phyloP scores from a whole-genome alignment of 2,329 filamentous ascomycete genomes.

The Colletotrichum liaoningense region DNA sequence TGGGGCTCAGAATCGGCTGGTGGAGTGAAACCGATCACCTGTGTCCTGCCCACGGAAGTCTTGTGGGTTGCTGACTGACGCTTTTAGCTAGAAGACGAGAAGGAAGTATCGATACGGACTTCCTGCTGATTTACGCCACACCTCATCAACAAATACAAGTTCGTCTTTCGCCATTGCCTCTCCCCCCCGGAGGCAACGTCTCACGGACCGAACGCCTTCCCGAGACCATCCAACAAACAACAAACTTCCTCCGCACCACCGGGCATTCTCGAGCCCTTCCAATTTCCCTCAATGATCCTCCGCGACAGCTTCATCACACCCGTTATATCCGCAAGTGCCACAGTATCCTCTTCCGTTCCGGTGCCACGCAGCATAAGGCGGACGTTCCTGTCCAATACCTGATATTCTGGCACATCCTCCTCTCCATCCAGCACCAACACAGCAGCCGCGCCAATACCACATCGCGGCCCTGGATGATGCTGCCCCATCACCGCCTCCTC shows the following conservation, averaged over 20 bases:
- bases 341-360: not conserved
- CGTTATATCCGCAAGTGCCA: not conserved
- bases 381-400: not conserved
- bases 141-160: not conserved
- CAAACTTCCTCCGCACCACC: not conserved
- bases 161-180: not conserved
- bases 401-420: not conserved
- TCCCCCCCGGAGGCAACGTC: not conserved
- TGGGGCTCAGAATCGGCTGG: too few relatives aligned
- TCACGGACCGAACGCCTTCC: not conserved
- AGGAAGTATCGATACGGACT: too few relatives aligned
- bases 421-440: not conserved
- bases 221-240: not conserved
- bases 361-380: not conserved
- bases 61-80: too few relatives aligned
- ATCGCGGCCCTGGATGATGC: too few relatives aligned
- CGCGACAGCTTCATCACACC: not conserved
- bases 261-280: not conserved
- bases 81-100: too few relatives aligned
- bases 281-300: not conserved
- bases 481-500: too few relatives aligned
- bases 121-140: not conserved
- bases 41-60: too few relatives aligned
- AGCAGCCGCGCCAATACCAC: not conserved
- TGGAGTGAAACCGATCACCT: too few relatives aligned